phyloP scores from a whole-genome alignment of 306 rosid genomes.

The Gynostemma pentaphyllum region DNA sequence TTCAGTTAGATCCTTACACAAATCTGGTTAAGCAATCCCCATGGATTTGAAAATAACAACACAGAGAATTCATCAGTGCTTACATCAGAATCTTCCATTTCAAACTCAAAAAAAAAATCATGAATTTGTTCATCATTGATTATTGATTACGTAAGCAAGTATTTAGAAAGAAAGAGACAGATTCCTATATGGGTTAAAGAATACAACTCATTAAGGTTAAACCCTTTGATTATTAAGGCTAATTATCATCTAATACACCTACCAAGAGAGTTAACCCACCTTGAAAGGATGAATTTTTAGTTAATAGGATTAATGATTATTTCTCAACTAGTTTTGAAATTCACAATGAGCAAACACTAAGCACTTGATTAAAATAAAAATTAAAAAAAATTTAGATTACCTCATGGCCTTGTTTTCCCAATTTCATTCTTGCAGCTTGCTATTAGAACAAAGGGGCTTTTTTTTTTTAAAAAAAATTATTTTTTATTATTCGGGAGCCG shows the following conservation, averaged over 20 bases:
- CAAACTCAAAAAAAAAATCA: not conserved
- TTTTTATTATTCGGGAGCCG: too few relatives aligned
- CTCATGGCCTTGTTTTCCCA: not conserved
- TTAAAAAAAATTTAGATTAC: too few relatives aligned
- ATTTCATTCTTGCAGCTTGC: not conserved
- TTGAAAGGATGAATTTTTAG: not conserved
- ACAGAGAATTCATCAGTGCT: constrained; percentile 3
- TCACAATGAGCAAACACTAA: not conserved
- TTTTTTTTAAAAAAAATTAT: too few relatives aligned
- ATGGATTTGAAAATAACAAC: too few relatives aligned
- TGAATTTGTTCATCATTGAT: not conserved
- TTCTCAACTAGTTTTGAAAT: not conserved
- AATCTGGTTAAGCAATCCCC: not conserved
- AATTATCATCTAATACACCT: not conserved
- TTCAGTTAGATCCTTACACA: not conserved
- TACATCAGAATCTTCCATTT: not conserved
- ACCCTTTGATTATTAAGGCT: not conserved
- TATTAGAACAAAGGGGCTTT: not conserved
- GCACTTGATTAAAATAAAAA: too few relatives aligned
- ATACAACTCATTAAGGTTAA: not conserved
- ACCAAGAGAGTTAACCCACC: not conserved
- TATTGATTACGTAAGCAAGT: not conserved
- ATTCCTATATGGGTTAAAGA: too few relatives aligned
- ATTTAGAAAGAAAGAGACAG: too few relatives aligned
- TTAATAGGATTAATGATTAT: not conserved